Base-by-base conservation (phyloP, 352 stramenopile genomes). In the Plasmopara halstedii region DNA sequence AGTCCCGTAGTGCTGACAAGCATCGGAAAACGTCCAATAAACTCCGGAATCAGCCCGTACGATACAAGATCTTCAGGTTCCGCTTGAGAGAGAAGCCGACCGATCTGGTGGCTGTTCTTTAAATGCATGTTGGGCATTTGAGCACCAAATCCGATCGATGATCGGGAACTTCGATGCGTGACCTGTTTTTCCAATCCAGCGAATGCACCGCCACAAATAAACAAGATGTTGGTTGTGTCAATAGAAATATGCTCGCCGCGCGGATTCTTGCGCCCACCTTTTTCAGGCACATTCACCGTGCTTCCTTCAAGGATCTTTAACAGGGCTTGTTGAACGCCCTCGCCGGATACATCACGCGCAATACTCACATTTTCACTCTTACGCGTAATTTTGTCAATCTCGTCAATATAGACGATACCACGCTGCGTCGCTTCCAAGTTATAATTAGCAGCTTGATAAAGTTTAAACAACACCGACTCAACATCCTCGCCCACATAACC, bases 271-370 rank as follows among this genome's bases (percentile, higher is more conserved):
- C 92, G 81, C 6, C 93, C 94, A 40, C 89, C 85, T 62, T 98
- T 97, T 64, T 98, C 97, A 15, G 95, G 95, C 40, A 99, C 95
- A 70, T 98, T 98, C 20, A 98, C 91, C 13, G 96, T 73, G 58
- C 92, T 97, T 22, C 95, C 95, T 76, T 99, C 96, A 0, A 99
- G 85, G 73, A 99, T 98, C 80, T 99, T 99, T 36, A 99, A 76
- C 53, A 99, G 70, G 25, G 95, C 96, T 72, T 99, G 96, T 72
- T 99, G 96, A 11, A 99, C 95, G 35, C 95, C 96, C 67, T 99
- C 95, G 10, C 96, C 96, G 40, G 86, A 97, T 21, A 99, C 95
- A 68, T 99, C 96, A 17, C 96, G 84, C 46, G 94, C 98, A 55
- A 98, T 98, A 80, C 89, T 71, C 56, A 86, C 82, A 62, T 85